Conservation (phyloP, 2,329 filamentous ascomycete genomes). For the Pestalotiopsis sp. region DNA sequence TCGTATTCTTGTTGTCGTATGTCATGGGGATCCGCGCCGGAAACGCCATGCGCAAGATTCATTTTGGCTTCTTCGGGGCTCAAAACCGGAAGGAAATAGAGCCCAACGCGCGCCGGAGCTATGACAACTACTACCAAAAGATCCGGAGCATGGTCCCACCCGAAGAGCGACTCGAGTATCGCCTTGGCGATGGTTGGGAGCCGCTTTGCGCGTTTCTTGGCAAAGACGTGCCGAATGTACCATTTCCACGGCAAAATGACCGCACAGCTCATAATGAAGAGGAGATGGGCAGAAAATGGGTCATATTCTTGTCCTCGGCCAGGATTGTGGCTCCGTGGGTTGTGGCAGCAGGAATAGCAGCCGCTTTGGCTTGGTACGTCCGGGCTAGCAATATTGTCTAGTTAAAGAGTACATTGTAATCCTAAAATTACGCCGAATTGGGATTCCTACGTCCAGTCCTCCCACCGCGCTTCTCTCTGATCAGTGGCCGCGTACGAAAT, state of each 20-base stretch:
- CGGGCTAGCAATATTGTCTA: too few relatives aligned
- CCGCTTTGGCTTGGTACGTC: too few relatives aligned
- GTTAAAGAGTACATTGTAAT: too few relatives aligned
- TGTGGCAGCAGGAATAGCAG: too few relatives aligned
- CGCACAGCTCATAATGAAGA: not conserved
- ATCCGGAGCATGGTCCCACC: not conserved
- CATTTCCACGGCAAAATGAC: not conserved
- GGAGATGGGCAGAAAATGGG: too few relatives aligned
- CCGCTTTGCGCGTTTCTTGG: constrained; percentile 4
- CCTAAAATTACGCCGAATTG: too few relatives aligned
- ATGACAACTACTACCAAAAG: not conserved
- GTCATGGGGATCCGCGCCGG: constrained; percentile 22
- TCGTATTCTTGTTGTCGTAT: constrained; percentile 10
- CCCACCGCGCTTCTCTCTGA: not conserved
- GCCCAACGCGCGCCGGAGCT: not conserved
- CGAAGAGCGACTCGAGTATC: not conserved
- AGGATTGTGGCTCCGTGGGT: too few relatives aligned
- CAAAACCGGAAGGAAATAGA: not conserved
- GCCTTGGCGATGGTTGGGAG: not conserved
- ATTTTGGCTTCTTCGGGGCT: constrained; percentile 13
- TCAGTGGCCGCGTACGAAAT: not conserved
- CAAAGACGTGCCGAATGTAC: not conserved
- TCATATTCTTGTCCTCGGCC: too few relatives aligned
- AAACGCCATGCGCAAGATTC: constrained; percentile 13
- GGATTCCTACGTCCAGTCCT: not conserved